Conservation (phyloP, 805 yeast species). For the Candida pseudofarinosa region DNA sequence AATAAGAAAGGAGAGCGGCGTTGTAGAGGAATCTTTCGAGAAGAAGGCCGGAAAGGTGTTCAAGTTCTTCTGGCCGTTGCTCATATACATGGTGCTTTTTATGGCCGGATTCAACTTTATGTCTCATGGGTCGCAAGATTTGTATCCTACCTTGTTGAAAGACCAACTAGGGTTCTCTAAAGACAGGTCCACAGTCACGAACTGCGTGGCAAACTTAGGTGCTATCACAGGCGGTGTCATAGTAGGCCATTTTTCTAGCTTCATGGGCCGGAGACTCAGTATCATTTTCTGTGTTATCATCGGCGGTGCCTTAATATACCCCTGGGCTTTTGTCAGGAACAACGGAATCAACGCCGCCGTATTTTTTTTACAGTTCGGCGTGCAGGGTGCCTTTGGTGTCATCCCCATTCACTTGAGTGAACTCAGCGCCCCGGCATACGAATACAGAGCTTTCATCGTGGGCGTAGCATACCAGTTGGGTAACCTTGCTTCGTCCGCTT, state of each 20-base stretch:
- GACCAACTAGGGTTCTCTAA: constrained; percentile 28
- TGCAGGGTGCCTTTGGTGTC: constrained; percentile 71
- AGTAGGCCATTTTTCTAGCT: constrained; percentile 42
- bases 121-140: constrained; percentile 41
- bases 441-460: constrained; percentile 49
- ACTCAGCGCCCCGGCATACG: constrained; percentile 56
- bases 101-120: constrained; percentile 41
- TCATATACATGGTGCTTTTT: constrained; percentile 50
- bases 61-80: constrained; percentile 56
- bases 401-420: constrained; percentile 60
- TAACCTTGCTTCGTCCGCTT: constrained; percentile 62
- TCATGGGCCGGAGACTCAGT: constrained; percentile 34
- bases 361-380: constrained; percentile 58
- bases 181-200: constrained; percentile 36
- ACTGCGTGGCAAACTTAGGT: constrained; percentile 39
- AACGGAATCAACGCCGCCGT: constrained; percentile 53
- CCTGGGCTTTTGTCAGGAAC: constrained; percentile 30
- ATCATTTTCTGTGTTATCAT: constrained; percentile 28
- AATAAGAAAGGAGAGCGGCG: constrained; percentile 5
- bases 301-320: constrained; percentile 39
- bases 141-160: constrained; percentile 37
- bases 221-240: constrained; percentile 38
- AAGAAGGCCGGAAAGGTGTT: constrained; percentile 20
- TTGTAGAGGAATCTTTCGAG: constrained; percentile 14
- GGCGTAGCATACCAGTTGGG: constrained; percentile 68